A percentile compares a stretch with the other conserved stretches of the same genome.
These are phyloP conservation scores for Paraphaeosphaeria minitans DNA, from an alignment of 2,329 filamentous ascomycete genomes.

Conservation along the genomic window DNA sequence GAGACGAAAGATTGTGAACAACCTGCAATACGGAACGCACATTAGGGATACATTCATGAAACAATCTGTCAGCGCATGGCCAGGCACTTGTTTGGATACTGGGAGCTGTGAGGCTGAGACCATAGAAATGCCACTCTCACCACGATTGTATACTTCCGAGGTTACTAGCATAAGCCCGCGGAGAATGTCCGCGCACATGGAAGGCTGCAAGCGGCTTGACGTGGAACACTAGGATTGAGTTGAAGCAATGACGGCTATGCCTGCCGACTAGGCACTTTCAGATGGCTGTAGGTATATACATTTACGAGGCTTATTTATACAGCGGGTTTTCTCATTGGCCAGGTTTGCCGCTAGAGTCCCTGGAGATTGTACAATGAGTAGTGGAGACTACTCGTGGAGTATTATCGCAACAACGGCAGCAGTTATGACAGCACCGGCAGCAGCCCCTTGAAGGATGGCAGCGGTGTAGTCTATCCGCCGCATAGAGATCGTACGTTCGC, in stretches of 20 bases:
- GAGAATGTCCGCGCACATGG: not conserved
- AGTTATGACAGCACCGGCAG: constrained; percentile 47
- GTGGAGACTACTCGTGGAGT: constrained; percentile 9
- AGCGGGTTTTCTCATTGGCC: not conserved
- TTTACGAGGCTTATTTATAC: constrained; percentile 4
- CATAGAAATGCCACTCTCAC: not conserved
- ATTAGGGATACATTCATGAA: not conserved
- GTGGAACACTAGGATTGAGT: not conserved
- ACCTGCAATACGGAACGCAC: not conserved
- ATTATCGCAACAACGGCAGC: constrained; percentile 34
- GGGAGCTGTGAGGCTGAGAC: constrained; percentile 1
- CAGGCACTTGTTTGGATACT: not conserved
- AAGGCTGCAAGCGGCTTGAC: not conserved
- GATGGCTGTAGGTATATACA: not conserved
- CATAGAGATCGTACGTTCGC: constrained; percentile 52
- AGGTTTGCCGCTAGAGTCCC: not conserved
- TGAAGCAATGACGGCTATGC: not conserved
- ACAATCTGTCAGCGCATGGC: not conserved
- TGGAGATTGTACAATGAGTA: not conserved
- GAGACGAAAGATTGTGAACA: too few species aligned
- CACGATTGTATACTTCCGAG: not conserved
- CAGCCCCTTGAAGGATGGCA: constrained; percentile 52
- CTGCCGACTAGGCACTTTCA: not conserved
- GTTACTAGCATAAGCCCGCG: not conserved
- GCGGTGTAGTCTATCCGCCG: constrained; percentile 54